phyloP scores from a whole-genome alignment of 352 stramenopile species.

The Achlya hypogyna region DNA sequence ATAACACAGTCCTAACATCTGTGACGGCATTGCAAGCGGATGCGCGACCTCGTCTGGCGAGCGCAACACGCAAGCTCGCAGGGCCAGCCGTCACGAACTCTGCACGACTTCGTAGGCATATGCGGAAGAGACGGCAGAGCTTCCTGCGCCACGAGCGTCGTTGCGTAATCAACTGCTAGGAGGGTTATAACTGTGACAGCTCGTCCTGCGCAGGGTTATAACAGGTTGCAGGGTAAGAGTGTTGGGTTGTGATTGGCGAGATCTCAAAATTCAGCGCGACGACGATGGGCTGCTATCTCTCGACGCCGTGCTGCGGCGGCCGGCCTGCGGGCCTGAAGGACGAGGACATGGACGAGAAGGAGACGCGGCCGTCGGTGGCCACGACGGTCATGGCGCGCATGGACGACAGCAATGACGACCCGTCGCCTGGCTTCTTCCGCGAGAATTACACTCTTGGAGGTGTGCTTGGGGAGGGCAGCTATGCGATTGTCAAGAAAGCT shows the following conservation, averaged over 20 bases:
- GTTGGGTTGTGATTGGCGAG: background rate
- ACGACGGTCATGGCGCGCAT: background rate
- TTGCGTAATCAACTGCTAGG: too few relatives aligned
- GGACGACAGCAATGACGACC: background rate
- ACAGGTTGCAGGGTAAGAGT: too few relatives aligned
- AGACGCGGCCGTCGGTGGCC: background rate
- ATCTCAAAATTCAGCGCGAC: background rate
- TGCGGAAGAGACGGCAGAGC: too few relatives aligned
- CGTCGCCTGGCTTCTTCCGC: slow-evolving; percentile 27
- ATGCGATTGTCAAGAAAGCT: slow-evolving; percentile 81
- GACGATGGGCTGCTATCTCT: background rate
- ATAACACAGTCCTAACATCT: too few relatives aligned
- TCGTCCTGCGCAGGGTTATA: too few relatives aligned
- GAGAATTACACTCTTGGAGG: slow-evolving; percentile 71
- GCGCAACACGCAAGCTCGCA: too few relatives aligned
- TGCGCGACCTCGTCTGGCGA: too few relatives aligned
- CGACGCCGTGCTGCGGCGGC: background rate
- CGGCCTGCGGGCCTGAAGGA: background rate
- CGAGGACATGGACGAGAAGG: background rate
- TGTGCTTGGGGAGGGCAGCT: slow-evolving; percentile 85
- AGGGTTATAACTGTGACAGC: too few relatives aligned
- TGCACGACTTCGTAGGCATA: too few relatives aligned
- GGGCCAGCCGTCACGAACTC: too few relatives aligned
- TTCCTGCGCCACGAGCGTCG: too few relatives aligned
- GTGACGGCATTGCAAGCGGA: too few relatives aligned